A percentile compares a stretch with the other conserved stretches of the same genome.
phyloP scores from a whole-genome alignment of 1,139 yeast species.

The Kluyveromyces marxianus region DNA sequence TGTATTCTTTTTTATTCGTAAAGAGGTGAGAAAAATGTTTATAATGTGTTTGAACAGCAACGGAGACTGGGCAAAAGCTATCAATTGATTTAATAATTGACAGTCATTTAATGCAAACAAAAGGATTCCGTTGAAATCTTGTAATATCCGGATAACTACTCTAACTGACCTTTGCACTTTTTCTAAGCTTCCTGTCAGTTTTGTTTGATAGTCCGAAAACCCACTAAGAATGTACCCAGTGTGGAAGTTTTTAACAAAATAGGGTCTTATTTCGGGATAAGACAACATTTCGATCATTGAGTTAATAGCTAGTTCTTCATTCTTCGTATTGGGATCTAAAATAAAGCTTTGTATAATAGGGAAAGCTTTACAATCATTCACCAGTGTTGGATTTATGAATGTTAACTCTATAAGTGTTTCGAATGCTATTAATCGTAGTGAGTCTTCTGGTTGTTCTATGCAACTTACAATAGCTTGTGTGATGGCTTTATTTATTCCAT shows the following conservation, averaged over 20 bases:
- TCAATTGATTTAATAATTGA: conserved; percentile 48
- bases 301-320: conserved; percentile 48
- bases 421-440: conserved; percentile 47
- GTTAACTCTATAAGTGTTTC: conserved; percentile 65
- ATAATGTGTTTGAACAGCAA: conserved; percentile 2
- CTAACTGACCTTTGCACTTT: conserved; percentile 57
- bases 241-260: conserved; percentile 53
- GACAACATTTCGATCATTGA: conserved; percentile 57
- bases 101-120: conserved; percentile 55
- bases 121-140: conserved; percentile 72
- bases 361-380: conserved; percentile 60
- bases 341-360: conserved; percentile 50
- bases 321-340: conserved; percentile 47
- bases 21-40: not conserved
- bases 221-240: conserved; percentile 56
- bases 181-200: conserved; percentile 42
- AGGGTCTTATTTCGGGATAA: conserved; percentile 47
- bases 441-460: conserved; percentile 56
- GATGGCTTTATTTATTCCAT: conserved; percentile 52
- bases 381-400: conserved; percentile 54
- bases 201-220: conserved; percentile 50
- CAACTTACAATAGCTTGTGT: conserved; percentile 67
- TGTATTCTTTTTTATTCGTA: not conserved
- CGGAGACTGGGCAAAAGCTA: conserved; percentile 57
- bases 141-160: conserved; percentile 53